Base-by-base conservation (phyloP, 768 basidiomycete species). In the Calocybe indica region DNA sequence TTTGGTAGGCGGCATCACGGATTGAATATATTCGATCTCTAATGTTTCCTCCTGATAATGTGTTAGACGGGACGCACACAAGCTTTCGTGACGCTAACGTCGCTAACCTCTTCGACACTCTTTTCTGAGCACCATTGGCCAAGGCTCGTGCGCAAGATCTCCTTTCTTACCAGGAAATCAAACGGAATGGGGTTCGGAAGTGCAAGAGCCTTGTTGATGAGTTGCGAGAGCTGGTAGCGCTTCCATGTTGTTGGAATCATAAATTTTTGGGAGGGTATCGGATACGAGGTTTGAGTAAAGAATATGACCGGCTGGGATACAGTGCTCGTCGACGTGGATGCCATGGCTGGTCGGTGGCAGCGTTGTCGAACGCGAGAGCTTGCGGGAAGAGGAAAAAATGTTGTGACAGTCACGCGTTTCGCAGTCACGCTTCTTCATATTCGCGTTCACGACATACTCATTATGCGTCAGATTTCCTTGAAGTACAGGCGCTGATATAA, bases 161-260 rank as follows among this genome's bases (percentile, higher is more conserved):
- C 81, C n/a, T 92, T 91, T 39, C 78, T 73, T 37, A 96, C 72
- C 39, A 99, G 66, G 64, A 97, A 98, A 64, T 99, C 94, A 61
- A 97, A 97, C 0, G 93, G 94, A 2, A 95, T 72, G 0, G 88
- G 82, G 46, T 80, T 79, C 0, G 75, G 63, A 12, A 87, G 78
- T 22, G 78, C 75, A 28, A 98, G 72, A 1, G 94, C 90, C 60
- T 96, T 96, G 71, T 99, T 99, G 49, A 99, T 83, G 37, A 98
- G 84, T 51, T 97, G 92, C 1, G 94, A 97, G 31, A 99, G 85
- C 58, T 97, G 95, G 64, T 88, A 98, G n/a, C 95, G 83, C 48
- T 78, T 80, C 93, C 93, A 98, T 63, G 79, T 70, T 1, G 83
- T 73, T 1, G 96, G 95, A 11, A 98, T 85, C 81, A 96, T 83